Base-by-base conservation (phyloP, 164 flowering plant genomes). In the Tetrastigma voinierianum region DNA sequence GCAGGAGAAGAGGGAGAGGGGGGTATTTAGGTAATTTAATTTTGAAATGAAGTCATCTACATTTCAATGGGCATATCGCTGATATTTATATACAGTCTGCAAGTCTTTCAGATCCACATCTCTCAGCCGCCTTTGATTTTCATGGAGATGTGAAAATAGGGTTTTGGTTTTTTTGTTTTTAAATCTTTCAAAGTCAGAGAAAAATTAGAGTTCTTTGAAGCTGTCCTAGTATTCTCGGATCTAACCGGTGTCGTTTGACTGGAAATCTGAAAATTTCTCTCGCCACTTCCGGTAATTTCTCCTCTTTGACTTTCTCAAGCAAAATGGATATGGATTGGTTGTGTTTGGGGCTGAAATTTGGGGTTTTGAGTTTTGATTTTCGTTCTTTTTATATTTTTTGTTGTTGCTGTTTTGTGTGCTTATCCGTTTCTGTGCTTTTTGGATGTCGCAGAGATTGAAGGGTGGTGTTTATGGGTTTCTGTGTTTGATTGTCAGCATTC, bases 31-130 rank as follows among this genome's bases (percentile, higher is more conserved):
- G 40, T 32, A 32, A 32, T 32, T 32, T 2, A 4, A 3, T 0
- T 3, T 32, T 4, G 6, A 3, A 32, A 32, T 2, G 40, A 2
- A 32, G 40, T 32, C 40, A 32, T 7, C 40, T 32, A 0, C 40
- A 32, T 32, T 32, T 32, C 40, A 0, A 32, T 32, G 40, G 6
- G 6, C 40, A 4, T 32, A 32, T 25, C 17, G 16, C 51, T 14
- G 52, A 60, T 44, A 11, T 54, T 62, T 69, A 61, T 62, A 62
- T 17, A 32, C 40, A 32, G 6, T 4, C 61, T 16, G 60, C n/a
- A n/a, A 51, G 46, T 14, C 51, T 58, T 57, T 53, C 56, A 72
- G 71, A 72, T 72, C 71, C 40, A 32, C 40, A 32, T 4, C 40
- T 32, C 46, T 58, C 62, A 12, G 2, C 12, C 16, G 24, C 4